Conservation (phyloP, 352 stramenopile genomes). For the Pythium scleroteichum region DNA sequence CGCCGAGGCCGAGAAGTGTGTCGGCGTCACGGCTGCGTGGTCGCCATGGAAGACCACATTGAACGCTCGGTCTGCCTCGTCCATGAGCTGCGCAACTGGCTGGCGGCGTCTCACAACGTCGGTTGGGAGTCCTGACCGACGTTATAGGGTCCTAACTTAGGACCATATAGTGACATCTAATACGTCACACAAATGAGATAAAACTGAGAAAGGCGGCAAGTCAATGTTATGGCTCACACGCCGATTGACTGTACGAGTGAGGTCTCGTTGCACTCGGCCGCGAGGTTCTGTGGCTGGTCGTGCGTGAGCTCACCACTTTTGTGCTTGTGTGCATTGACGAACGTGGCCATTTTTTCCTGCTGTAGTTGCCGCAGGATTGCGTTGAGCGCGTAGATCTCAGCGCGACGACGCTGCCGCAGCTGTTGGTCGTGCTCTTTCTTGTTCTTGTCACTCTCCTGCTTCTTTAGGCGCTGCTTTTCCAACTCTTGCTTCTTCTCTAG, state of each 20-base stretch:
- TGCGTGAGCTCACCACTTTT: constrained; percentile 2
- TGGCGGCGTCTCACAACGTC: too few relatives aligned
- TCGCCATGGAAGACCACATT: too few relatives aligned
- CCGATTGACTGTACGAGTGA: constrained; percentile 30
- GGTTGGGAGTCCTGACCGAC: too few relatives aligned
- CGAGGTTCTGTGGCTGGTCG: constrained; percentile 5
- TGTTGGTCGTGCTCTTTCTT: constrained; percentile 45
- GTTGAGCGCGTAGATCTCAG: constrained; percentile 78
- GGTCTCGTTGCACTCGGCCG: constrained; percentile 11
- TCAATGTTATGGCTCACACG: constrained; percentile 15
- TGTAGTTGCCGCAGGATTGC: constrained; percentile 61
- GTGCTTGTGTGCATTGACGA: constrained; percentile 41
- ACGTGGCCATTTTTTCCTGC: constrained; percentile 60
- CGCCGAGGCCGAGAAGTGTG: too few relatives aligned
- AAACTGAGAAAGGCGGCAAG: background rate
- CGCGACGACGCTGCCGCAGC: constrained; percentile 49
- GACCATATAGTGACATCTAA: too few relatives aligned
- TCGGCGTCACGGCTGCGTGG: too few relatives aligned
- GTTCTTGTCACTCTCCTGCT: constrained; percentile 50
- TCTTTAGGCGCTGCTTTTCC: constrained; percentile 39
- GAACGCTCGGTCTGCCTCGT: too few relatives aligned
- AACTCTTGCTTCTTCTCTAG: constrained; percentile 51
- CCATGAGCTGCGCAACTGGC: too few relatives aligned
- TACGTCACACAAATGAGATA: background rate
- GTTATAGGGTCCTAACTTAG: too few relatives aligned